Evolutionary conservation across 108 stramenopile genomes (phyloP).

Genomic region (Discostella pseudostelligera): DNA sequence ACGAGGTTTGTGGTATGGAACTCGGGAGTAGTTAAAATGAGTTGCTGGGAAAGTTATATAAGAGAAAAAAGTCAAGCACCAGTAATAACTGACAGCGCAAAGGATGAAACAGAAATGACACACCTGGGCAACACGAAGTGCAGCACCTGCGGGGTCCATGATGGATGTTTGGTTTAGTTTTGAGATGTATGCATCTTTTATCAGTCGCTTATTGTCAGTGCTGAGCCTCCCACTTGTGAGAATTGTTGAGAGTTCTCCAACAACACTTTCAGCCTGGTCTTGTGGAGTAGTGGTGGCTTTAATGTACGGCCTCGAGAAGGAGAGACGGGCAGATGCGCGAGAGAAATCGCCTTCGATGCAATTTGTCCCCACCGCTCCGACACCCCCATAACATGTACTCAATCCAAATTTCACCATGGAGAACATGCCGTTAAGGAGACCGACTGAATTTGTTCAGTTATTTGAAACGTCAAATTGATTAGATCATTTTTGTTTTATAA

Average conservation of each 20-base stretch:
- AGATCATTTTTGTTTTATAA: background rate
- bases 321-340: constrained; percentile 19
- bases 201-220: constrained; percentile 25
- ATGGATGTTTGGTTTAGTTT: constrained; percentile 9
- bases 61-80: background rate
- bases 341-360: constrained; percentile 30
- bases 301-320: constrained; percentile 29
- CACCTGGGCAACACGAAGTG: constrained; percentile 33
- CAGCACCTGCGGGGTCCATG: constrained; percentile 14
- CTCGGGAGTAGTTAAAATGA: constrained; percentile 47
- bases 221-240: constrained; percentile 57
- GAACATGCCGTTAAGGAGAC: constrained; percentile 48
- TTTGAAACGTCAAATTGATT: background rate
- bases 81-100: background rate
- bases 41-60: constrained; percentile 6
- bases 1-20: constrained; percentile 51
- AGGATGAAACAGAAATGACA: constrained; percentile 12
- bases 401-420: constrained; percentile 60
- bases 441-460: constrained; percentile 11
- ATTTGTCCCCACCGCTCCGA: constrained; percentile 17
- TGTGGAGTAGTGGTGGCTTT: constrained; percentile 13
- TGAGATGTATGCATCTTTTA: constrained; percentile 17
- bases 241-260: constrained; percentile 39
- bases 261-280: constrained; percentile 28
- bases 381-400: constrained; percentile 43